Percentiles rank a stretch among this genome's conserved stretches.
phyloP scores from a whole-genome alignment of 306 rosid genomes.

The Pachyrhizus erosus region DNA sequence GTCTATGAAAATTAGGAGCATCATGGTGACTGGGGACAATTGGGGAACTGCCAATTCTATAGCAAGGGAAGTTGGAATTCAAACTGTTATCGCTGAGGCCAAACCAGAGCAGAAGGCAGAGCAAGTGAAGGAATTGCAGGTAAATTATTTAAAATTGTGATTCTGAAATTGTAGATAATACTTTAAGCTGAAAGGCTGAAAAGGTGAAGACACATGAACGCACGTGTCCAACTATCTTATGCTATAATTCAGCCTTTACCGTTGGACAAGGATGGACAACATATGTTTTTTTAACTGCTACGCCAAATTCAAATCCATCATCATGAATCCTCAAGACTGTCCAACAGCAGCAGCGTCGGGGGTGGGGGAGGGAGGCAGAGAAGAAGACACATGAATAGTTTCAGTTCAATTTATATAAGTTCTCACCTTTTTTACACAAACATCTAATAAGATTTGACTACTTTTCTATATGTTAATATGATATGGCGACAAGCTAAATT shows the following conservation, averaged over 20 bases:
- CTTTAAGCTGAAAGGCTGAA: neutral
- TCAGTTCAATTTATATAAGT: too few relatives aligned
- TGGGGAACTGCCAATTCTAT: constrained; percentile 89
- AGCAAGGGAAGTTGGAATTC: constrained; percentile 72
- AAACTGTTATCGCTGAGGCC: constrained; percentile 70
- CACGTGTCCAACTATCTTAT: too few relatives aligned
- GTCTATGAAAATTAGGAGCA: constrained; percentile 68
- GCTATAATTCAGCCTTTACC: too few relatives aligned
- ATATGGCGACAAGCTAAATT: neutral
- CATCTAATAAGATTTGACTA: too few relatives aligned
- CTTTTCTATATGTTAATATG: neutral
- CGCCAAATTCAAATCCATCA: too few relatives aligned
- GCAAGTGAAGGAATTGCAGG: constrained; percentile 75
- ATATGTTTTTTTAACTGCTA: too few relatives aligned
- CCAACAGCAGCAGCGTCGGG: too few relatives aligned
- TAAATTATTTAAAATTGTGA: neutral
- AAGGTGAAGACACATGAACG: neutral
- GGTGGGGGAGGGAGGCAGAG: too few relatives aligned
- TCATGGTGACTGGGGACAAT: constrained; percentile 82
- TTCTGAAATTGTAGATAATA: neutral
- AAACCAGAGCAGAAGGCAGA: constrained; percentile 72
- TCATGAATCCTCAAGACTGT: too few relatives aligned
- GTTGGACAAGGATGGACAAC: too few relatives aligned
- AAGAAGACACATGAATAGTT: neutral
- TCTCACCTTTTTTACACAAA: too few relatives aligned